Conservation (phyloP, 2,329 filamentous ascomycete genomes). For the Verticillium nonalfalfae region DNA sequence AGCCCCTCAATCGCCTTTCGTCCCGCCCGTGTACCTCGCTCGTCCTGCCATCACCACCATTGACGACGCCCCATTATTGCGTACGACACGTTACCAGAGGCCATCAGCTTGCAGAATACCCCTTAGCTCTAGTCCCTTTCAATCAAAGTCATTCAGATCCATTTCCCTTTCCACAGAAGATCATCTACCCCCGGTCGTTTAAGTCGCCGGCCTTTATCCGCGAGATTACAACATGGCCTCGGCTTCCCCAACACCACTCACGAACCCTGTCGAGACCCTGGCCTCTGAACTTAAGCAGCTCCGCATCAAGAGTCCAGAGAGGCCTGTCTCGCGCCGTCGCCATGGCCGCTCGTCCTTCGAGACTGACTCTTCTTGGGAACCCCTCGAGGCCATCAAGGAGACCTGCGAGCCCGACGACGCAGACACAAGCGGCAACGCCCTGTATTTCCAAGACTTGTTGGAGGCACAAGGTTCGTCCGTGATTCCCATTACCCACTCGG, state of each 20-base stretch:
- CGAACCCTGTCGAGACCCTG: conserved; percentile 21
- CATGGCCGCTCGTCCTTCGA: conserved; percentile 2
- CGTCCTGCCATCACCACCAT: neutral
- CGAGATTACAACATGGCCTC: conserved; percentile 20
- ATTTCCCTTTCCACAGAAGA: neutral
- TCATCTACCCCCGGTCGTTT: neutral
- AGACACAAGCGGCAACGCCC: neutral
- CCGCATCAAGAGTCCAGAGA: conserved; percentile 14
- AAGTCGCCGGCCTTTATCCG: conserved; percentile 13
- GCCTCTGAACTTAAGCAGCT: conserved; percentile 24
- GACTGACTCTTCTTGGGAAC: conserved; percentile 1
- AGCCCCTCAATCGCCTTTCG: neutral
- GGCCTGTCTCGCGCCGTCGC: neutral
- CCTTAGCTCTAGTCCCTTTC: neutral
- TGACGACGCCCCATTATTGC: neutral
- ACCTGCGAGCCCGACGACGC: conserved; percentile 2
- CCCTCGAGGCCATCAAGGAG: conserved; percentile 3
- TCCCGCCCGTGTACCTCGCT: neutral
- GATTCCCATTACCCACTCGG: neutral
- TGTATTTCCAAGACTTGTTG: neutral
- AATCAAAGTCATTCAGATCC: neutral
- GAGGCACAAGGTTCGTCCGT: conserved; percentile 6
- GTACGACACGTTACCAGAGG: neutral
- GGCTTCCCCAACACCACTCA: conserved; percentile 6
- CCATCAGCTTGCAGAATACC: neutral